Conservation (phyloP, 1,139 yeast species). For the Yamadazyma dendronema region DNA sequence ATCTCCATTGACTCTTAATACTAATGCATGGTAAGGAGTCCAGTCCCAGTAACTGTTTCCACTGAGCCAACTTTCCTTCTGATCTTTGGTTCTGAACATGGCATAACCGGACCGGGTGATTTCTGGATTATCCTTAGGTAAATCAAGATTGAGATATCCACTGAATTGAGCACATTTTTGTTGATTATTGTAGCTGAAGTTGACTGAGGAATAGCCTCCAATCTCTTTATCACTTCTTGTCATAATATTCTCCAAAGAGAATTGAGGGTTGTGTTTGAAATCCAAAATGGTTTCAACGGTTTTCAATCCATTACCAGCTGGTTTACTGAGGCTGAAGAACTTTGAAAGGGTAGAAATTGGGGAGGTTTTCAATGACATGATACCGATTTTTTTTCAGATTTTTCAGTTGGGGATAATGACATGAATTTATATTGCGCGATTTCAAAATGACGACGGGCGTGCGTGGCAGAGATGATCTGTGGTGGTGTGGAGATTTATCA, state of each 20-base stretch:
- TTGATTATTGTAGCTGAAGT: conserved; percentile 42
- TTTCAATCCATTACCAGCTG: conserved; percentile 27
- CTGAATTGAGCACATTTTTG: conserved; percentile 56
- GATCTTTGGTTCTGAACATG: conserved; percentile 78
- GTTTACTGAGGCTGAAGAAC: conserved; percentile 37
- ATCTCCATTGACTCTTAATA: conserved; percentile 72
- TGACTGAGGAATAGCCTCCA: conserved; percentile 74
- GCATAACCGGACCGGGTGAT: conserved; percentile 79
- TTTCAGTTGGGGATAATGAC: background rate
- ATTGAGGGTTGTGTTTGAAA: conserved; percentile 47
- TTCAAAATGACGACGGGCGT: too few relatives aligned
- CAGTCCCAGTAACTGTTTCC: conserved; percentile 61
- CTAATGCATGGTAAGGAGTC: conserved; percentile 57
- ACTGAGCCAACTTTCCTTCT: conserved; percentile 47
- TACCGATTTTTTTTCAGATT: background rate
- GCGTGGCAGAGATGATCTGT: too few relatives aligned
- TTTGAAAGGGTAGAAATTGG: conserved; percentile 39
- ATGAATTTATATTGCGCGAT: conserved; percentile 1
- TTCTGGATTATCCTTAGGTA: conserved; percentile 69
- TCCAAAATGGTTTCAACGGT: conserved; percentile 49
- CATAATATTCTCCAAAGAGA: conserved; percentile 45
- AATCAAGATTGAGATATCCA: conserved; percentile 71
- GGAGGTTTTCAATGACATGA: conserved; percentile 45
- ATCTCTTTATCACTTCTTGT: conserved; percentile 70
- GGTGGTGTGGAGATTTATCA: too few relatives aligned